phyloP scores from a whole-genome alignment of 306 rosid species.

The Ammopiptanthus mongolicus region DNA sequence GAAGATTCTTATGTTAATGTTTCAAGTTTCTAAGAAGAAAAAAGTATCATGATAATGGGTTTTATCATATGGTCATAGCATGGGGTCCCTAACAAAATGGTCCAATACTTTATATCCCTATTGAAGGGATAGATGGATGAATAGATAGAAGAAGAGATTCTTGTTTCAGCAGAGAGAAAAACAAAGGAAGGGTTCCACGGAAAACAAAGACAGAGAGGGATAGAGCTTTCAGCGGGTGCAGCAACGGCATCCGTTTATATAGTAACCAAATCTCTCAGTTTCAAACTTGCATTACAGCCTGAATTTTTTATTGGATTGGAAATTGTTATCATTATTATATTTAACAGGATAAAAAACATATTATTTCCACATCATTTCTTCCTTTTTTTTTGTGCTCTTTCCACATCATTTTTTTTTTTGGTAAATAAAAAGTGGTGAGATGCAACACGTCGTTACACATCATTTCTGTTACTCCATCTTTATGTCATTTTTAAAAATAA shows the following conservation, averaged over 20 bases:
- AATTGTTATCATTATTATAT: background rate
- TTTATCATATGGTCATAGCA: background rate
- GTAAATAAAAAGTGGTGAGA: no score
- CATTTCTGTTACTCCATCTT: no score
- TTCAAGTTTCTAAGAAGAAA: conserved; percentile 5
- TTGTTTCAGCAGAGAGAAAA: conserved; percentile 1
- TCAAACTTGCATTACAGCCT: background rate
- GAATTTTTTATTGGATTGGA: background rate
- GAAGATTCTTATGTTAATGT: background rate
- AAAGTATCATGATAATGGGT: background rate
- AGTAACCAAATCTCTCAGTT: background rate
- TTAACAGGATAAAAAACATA: no score
- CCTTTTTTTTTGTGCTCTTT: no score
- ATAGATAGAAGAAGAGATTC: background rate
- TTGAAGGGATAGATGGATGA: background rate
- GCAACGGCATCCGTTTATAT: conserved; percentile 30
- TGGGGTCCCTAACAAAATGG: conserved; percentile 7
- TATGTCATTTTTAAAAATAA: no score
- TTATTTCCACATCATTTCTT: no score
- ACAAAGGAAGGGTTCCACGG: background rate
- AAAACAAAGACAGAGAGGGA: conserved; percentile 1
- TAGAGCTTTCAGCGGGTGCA: conserved; percentile 15
- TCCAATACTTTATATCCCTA: background rate
- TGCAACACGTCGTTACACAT: no score
- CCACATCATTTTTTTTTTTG: no score